Evolutionary conservation across 1,284 basidiomycete species (phyloP), one percentile per base, ranked within the genome.

Genomic region (Anthracocystis walkeri): DNA sequence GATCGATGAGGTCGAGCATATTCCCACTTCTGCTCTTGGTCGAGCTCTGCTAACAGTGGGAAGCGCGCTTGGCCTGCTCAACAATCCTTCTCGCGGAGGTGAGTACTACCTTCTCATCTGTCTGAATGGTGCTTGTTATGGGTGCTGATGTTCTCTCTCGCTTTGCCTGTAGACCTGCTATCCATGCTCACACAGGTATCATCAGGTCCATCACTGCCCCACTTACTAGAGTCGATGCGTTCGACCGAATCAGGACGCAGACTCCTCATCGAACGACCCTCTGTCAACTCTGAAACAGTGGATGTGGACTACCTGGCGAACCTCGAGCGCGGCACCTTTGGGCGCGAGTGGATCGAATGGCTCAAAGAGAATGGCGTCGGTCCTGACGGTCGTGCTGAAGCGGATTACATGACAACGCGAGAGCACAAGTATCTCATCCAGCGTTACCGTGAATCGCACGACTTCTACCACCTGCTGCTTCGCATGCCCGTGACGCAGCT

Each of bases 391-490:
- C 88, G 96, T 65, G 93, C 92, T 23, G 77, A 84, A 50, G 70
- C 81, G 3, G 78, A 79, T 48, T 98, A 97, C 85, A 92, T 99
- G 77, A 90, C 93, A 81, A 94, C 96, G 77, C 93, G 94, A 1
- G 80, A 83, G 65, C 72, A 79, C 46, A 78, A 78, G 50, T 85
- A 97, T 85, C 93, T 98, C 61, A 95, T 99, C 91, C 94, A 97
- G 79, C 91, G 97, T 46, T 99, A 99, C 85, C 92, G 97, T 41
- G 95, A 99, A 87, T 96, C 93, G 77, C 96, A 98, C 86, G 83
- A 98, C 87, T 92, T 97, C 81, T 97, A 97, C 85, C 96, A 98
- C 83, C 91, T 93, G 67, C 89, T 98, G 60, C 90, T 91, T 85
- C 90, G 90, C 65, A 89, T 97, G 27, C 95, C 94, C 0, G 94